Evolutionary conservation across 129 eudicot species (phyloP), one percentile per base, ranked within the genome.

Genomic region (Kitagawia praeruptora): DNA sequence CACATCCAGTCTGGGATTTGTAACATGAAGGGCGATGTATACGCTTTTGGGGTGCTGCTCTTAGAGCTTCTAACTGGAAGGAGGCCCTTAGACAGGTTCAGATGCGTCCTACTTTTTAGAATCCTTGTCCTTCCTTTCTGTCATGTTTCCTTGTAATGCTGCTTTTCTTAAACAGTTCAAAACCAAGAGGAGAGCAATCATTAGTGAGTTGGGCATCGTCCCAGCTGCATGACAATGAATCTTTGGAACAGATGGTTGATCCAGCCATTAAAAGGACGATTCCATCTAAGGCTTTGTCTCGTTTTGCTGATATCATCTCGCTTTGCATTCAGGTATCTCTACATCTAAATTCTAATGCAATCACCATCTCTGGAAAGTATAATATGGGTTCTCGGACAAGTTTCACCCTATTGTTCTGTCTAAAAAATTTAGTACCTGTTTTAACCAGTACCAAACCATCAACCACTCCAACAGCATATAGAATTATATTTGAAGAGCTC

Each of bases 41-140:
- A 92, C 63, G 93, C 96, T 75, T 95, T 90, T 77, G 98, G 98
- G 37, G 97, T 95, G 70, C 74, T 95, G 90, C 93, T 95, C 47
- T 54, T 95, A 58, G 98, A 95, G 85, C 91, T 92, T 80, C 84
- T 95, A 47, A 92, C 98, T 11, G 98, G 94, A 80, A 87, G 87
- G 87, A 86, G 79, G 86, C 97, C 98, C 41, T 83, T 84, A 47
- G 97, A 92, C 79, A 84, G 93, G 98, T 93, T 71, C 75, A 42
- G 21, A 47, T 16, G 21, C 27, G 14, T 74, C 4, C n/a, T 74
- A 63, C 25, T 25, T 44, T 75, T 46, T 27, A 71, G 58, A 38
- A 25, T 47, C 70, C 31, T 34, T 61, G 53, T 49, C 18, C 71
- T 76, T 37, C 40, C 49, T 27, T 75, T 80, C 45, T 58, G 70